Conservation (phyloP, 129 eudicot species). For the Heracleum sosnowskyi region DNA sequence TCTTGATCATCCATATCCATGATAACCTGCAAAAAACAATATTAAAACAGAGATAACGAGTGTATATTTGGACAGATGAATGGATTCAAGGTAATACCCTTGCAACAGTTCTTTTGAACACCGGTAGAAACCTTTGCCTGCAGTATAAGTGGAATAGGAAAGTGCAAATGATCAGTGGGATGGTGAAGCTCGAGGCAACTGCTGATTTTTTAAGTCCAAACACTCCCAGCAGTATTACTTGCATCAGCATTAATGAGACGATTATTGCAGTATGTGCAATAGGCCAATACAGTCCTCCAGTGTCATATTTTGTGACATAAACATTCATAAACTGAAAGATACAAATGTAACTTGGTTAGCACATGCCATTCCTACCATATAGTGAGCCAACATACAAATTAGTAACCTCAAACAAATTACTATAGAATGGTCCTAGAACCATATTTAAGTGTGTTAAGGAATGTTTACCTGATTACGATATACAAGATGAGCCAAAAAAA, state of each 20-base stretch:
- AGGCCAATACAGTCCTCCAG: conserved; percentile 90
- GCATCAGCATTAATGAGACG: conserved; percentile 69
- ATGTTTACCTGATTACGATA: conserved; percentile 80
- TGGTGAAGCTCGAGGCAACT: conserved; percentile 51
- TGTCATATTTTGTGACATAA: conserved; percentile 65
- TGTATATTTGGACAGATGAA: not conserved
- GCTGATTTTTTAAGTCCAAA: conserved; percentile 56
- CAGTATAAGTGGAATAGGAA: conserved; percentile 67
- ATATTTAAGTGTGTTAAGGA: not conserved
- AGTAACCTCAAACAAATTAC: no score
- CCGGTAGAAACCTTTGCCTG: conserved; percentile 68
- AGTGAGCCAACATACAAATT: not conserved
- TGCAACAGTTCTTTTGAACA: conserved; percentile 47
- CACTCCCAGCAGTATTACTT: conserved; percentile 62
- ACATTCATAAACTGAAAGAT: conserved; percentile 77
- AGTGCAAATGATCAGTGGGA: conserved; percentile 55
- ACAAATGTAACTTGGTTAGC: not conserved
- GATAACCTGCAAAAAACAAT: conserved; percentile 41
- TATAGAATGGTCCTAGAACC: no score
- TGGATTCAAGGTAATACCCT: conserved; percentile 37
- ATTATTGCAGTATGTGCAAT: conserved; percentile 59
- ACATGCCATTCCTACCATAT: not conserved
- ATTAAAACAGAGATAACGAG: conserved; percentile 3
- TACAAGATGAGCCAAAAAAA: conserved; percentile 69
- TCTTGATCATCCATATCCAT: conserved; percentile 90